Percentiles rank a stretch among this genome's conserved stretches.
Conservation (phyloP, 1,284 basidiomycete species). For the Ustilago esculenta region DNA sequence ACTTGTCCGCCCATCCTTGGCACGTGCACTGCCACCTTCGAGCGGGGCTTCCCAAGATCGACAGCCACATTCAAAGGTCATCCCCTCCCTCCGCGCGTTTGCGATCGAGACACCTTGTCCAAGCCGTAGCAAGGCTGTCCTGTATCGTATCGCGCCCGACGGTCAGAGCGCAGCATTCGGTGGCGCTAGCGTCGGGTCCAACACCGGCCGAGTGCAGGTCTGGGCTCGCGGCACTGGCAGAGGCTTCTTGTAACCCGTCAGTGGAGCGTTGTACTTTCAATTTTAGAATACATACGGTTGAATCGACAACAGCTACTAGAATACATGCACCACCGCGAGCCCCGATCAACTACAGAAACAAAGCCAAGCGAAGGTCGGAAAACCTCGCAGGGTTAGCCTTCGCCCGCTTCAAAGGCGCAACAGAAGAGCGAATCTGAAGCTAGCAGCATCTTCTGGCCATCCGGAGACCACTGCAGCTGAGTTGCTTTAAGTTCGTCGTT, state of each 20-base stretch:
- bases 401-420: conserved; percentile 70
- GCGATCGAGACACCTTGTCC: conserved; percentile 47
- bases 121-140: conserved; percentile 32
- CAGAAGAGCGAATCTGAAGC: conserved; percentile 80
- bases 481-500: conserved; percentile 65
- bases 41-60: not conserved
- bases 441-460: conserved; percentile 79
- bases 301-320: not conserved
- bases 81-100: conserved; percentile 37
- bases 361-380: too few relatives aligned
- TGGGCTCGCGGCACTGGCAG: conserved; percentile 49
- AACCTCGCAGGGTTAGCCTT: conserved; percentile 3
- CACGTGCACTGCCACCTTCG: conserved; percentile 9
- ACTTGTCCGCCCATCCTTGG: conserved; percentile 32
- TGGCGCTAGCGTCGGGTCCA: conserved; percentile 27
- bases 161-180: conserved; percentile 42
- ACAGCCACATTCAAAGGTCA: not conserved
- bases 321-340: conserved; percentile 14
- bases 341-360: too few relatives aligned
- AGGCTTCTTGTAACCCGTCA: conserved; percentile 30
- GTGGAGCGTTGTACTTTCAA: too few relatives aligned
- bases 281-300: conserved; percentile 11
- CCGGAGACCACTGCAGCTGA: conserved; percentile 81
- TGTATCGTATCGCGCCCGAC: conserved; percentile 46
- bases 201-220: conserved; percentile 38